Base-by-base conservation (phyloP, 2,329 filamentous ascomycete genomes). In the Phialophora chinensis region DNA sequence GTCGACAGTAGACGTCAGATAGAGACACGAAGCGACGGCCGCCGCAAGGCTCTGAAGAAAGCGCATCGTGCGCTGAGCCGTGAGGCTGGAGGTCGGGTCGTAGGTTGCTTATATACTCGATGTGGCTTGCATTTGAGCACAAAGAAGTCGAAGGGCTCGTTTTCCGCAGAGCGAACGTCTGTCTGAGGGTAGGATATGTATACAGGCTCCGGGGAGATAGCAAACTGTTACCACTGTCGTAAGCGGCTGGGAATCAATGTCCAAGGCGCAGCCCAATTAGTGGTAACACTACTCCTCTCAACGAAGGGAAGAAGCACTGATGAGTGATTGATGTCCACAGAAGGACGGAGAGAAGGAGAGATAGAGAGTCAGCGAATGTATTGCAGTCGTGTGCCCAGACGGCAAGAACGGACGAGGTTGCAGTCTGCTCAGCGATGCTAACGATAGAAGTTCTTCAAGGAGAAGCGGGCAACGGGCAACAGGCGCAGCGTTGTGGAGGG, bases 51-150 rank as follows among this genome's bases (percentile, higher is more conserved):
- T 44, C 35, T 63, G 67, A 38, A 71, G 59, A 58, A 71, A 60
- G 70, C 71, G 71, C 71, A 73, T 73, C n/a, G 11, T 61, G 59
- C 29, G 59, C 47, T 23, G 47, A 14, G 50, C 31, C 33, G 47
- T 54, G 17, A 61, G 49, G 59, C 47, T 44, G 33, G n/a, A 29
- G 47, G 14, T 29, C n/a, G 52, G 59, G 49, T 14, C 20, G 49
- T 17, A 27, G 59, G 49, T 11, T 27, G 49, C 25, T 49, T 47
- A 38, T 42, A 54, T 38, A 8, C 59, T 61, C 49, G 47, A 53
- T 29, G n/a, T 33, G 17, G 49, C 44, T 60, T 61, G 47, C 59
- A 61, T 61, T 54, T 23, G 31, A 53, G 23, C 11, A 38, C 20
- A 44, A 53, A 38, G 47, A 42, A 52, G 33, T 29, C 49, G 49